Evolutionary conservation across 352 stramenopile species (phyloP), one percentile per base, ranked within the genome.

Genomic region (Aphanomyces astaci): DNA sequence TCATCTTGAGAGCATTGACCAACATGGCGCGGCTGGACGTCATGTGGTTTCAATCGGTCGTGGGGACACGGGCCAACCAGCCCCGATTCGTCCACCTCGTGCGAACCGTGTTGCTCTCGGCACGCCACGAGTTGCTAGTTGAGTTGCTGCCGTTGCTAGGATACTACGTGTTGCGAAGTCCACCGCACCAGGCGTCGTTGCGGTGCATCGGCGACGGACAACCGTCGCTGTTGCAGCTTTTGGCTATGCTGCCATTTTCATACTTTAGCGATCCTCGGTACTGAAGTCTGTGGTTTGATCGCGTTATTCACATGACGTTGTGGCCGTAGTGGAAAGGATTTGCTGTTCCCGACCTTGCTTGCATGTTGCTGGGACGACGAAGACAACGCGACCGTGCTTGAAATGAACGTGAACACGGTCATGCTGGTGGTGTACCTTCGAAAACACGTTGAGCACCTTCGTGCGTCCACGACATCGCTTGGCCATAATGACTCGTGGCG

Each of bases 21-120:
- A 68, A 68, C 62, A 68, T 68, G 25, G 62, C 62, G 27, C 33
- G 25, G 19, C 32, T 68, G 19, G 62, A 68, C 22, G 19, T 68
- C 19, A 27, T 33, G 5, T 68, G 62, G 62, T 68, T 68, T 28
- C 62, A 68, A 68, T 28, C 40, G 22, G 39, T 45, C 4, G 15
- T 68, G 9, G 62, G 62, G 32, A 60, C 62, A 13, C 22, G 43
- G 31, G 15, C 33, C 4, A 33, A 68, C 43, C 62, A 68, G 11
- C 62, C 39, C 22, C 36, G 39, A 9, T 68, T 68, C 43, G 27
- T 68, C 9, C 24, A 68, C 10, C 43, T 68, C 11, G 62, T 60
- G 5, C 17, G 19, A 9, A 32, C 24, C 22, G 62, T 68, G 7
- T 33, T 68, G 2, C 36, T 43, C 15, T 43, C 36, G 13, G 25